Conservation (phyloP, 2,329 filamentous ascomycete species). For the Zymoseptoria tritici region DNA sequence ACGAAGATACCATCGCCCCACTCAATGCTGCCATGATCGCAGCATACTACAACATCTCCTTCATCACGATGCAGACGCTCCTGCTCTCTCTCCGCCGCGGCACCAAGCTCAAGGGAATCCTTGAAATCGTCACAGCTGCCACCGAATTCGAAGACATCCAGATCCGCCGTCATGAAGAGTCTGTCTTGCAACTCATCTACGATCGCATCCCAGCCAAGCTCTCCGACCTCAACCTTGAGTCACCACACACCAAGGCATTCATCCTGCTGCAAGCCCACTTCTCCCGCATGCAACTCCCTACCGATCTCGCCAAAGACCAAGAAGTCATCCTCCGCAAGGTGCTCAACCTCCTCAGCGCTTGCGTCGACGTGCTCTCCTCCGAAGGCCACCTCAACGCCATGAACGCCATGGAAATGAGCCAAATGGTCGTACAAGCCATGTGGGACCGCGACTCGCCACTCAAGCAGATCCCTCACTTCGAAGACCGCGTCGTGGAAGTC, state of each 20-base stretch:
- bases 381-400: constrained; percentile 95
- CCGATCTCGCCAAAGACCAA: constrained; percentile 93
- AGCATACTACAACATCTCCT: constrained; percentile 98
- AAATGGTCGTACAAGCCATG: constrained; percentile 98
- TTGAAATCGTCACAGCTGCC: constrained; percentile 94
- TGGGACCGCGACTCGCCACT: constrained; percentile 96
- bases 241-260: constrained; percentile 97
- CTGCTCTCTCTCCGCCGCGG: constrained; percentile 78
- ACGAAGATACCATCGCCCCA: constrained; percentile 73
- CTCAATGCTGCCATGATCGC: constrained; percentile 97
- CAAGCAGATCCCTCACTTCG: constrained; percentile 96
- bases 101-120: constrained; percentile 92
- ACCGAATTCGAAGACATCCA: constrained; percentile 95
- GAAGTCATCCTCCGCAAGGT: constrained; percentile 79
- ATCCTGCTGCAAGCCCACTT: constrained; percentile 97
- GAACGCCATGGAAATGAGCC: constrained; percentile 97
- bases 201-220: constrained; percentile 94
- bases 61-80: constrained; percentile 99
- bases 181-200: constrained; percentile 82
- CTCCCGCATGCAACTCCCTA: constrained; percentile 90
- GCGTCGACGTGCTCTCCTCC: constrained; percentile 89
- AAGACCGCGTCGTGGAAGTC: constrained; percentile 71
- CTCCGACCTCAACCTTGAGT: constrained; percentile 75
- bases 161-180: constrained; percentile 85
- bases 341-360: constrained; percentile 79